Evolutionary conservation across 139 green algal species (phyloP).

Genomic region (Astrephomene gubernaculifera): DNA sequence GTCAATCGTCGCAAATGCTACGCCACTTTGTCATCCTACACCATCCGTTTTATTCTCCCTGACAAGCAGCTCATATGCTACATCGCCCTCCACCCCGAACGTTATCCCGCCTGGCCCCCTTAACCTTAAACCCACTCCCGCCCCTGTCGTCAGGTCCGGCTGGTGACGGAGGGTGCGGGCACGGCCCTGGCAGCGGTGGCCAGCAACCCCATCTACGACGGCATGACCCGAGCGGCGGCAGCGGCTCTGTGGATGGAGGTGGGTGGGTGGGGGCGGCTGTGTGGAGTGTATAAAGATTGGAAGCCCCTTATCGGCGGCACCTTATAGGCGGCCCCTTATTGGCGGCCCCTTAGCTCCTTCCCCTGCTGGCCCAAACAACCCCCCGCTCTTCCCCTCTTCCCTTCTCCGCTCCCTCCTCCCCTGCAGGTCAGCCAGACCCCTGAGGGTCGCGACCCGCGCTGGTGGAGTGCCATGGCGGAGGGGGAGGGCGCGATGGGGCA

Average conservation of each 20-base stretch:
- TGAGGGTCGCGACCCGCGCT: slow-evolving; percentile 48
- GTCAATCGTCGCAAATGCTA: too few relatives aligned
- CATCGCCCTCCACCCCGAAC: too few relatives aligned
- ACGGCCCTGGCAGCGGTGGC: slow-evolving; percentile 41
- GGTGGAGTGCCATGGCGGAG: slow-evolving; percentile 47
- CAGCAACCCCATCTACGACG: slow-evolving; percentile 42
- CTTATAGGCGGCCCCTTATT: neutral
- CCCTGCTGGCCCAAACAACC: neutral
- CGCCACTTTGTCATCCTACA: too few relatives aligned
- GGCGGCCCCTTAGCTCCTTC: neutral
- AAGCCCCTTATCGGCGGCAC: neutral
- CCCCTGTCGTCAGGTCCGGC: slow-evolving; percentile 7
- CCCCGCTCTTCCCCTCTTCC: neutral
- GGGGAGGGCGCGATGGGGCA: neutral
- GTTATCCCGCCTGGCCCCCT: too few relatives aligned
- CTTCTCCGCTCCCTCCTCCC: neutral
- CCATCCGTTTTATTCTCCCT: too few relatives aligned
- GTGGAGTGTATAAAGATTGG: neutral
- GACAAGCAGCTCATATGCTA: too few relatives aligned
- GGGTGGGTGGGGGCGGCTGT: neutral
- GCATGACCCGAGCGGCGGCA: slow-evolving; percentile 44
- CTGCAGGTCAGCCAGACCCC: slow-evolving; percentile 40
- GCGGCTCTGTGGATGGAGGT: slow-evolving; percentile 55
- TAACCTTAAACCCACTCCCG: neutral
- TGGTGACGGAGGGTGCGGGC: slow-evolving; percentile 53